phyloP scores from a whole-genome alignment of 371 early-diverging fungal species.

The Parasitella parasitica region DNA sequence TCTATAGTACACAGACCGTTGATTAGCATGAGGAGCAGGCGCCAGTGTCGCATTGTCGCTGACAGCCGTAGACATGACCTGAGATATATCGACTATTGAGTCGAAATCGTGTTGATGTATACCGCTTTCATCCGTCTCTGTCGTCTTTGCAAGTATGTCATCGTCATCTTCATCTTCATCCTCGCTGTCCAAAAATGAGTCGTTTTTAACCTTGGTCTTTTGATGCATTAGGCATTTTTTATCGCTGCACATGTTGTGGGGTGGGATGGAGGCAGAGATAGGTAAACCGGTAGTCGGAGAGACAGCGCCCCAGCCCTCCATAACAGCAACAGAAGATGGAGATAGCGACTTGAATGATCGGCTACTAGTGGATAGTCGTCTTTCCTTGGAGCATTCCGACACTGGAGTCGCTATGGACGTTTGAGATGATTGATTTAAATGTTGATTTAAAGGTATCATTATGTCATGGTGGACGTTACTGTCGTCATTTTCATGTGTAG shows the following conservation, averaged over 20 bases:
- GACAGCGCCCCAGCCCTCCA: slow-evolving; percentile 36
- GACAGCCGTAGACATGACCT: background rate
- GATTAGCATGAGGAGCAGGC: background rate
- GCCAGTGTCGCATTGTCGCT: background rate
- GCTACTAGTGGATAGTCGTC: background rate
- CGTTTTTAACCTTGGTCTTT: background rate
- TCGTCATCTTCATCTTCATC: background rate
- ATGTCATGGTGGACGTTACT: background rate
- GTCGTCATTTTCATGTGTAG: background rate
- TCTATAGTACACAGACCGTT: background rate
- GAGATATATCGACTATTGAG: background rate
- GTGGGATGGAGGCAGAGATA: slow-evolving; percentile 31
- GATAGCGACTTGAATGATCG: slow-evolving; percentile 14
- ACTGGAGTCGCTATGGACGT: background rate
- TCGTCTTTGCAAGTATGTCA: background rate
- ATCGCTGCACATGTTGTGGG: slow-evolving; percentile 21
- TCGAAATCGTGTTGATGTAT: background rate
- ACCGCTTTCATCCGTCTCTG: background rate
- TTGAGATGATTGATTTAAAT: slow-evolving; percentile 1
- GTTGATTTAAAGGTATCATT: background rate
- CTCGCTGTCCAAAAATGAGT: background rate
- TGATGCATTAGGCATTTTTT: slow-evolving; percentile 13
- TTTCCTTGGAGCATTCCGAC: background rate
- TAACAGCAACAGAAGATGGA: slow-evolving; percentile 32
- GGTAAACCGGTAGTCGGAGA: slow-evolving; percentile 36